Evolutionary conservation across 1,139 yeast genomes (phyloP).

Genomic region (Nadsonia commutata): DNA sequence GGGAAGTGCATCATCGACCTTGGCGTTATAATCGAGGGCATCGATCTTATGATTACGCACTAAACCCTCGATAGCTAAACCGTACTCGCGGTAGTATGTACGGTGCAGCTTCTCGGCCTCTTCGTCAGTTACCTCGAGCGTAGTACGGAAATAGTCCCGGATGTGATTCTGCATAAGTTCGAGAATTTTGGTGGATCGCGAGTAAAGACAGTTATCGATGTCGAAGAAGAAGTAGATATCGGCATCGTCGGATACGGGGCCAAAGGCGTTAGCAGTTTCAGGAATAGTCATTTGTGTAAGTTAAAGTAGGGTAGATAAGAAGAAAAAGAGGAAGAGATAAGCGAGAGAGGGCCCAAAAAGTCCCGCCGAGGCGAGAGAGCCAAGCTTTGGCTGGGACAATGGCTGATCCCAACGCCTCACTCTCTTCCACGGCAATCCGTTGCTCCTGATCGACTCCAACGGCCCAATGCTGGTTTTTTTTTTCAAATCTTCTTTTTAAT

Average conservation of each 20-base stretch:
- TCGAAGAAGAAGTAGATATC: constrained; percentile 5
- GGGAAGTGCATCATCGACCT: constrained; percentile 88
- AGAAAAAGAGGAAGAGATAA: too few species aligned
- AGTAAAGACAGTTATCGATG: constrained; percentile 6
- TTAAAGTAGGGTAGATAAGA: too few species aligned
- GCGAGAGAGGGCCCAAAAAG: too few species aligned
- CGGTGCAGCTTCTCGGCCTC: constrained; percentile 64
- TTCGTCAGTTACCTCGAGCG: constrained; percentile 46
- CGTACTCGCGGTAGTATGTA: constrained; percentile 72
- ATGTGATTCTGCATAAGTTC: constrained; percentile 81
- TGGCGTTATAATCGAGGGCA: constrained; percentile 73
- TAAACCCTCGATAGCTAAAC: constrained; percentile 84
- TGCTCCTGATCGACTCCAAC: too few species aligned
- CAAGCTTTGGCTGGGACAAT: too few species aligned
- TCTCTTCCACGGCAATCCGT: too few species aligned
- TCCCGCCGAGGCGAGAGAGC: too few species aligned
- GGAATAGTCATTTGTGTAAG: constrained; percentile 1
- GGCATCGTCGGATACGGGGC: background rate
- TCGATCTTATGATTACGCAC: constrained; percentile 72
- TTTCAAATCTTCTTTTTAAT: too few species aligned
- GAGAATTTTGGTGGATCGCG: constrained; percentile 32
- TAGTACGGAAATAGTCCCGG: constrained; percentile 60
- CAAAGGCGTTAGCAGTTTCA: background rate
- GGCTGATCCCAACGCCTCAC: too few species aligned
- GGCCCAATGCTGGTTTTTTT: too few species aligned